These are phyloP conservation scores for Rhodosporidiobolus odoratus DNA, from an alignment of 768 basidiomycete genomes.

Conservation along the genomic window DNA sequence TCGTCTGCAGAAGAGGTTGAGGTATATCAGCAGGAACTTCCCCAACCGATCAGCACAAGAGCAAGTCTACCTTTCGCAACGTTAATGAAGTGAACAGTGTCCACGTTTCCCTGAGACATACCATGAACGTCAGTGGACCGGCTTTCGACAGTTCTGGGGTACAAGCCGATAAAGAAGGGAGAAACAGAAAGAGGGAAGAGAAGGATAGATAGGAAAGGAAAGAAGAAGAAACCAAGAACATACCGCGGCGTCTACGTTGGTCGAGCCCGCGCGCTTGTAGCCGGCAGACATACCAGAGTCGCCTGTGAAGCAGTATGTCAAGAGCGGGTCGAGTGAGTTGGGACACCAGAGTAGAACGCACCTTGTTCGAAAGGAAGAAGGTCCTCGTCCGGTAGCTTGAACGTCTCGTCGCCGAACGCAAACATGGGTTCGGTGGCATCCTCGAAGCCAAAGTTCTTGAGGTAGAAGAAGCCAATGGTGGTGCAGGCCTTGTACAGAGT, in stretches of 20 bases:
- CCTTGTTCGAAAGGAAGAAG: constrained; percentile 59
- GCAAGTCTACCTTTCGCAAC: constrained; percentile 1
- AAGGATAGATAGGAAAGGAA: background rate
- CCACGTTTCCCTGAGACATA: constrained; percentile 50
- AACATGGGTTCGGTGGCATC: constrained; percentile 56
- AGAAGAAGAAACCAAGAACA: background rate
- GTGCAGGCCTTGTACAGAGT: constrained; percentile 59
- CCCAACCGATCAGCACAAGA: background rate
- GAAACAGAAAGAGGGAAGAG: background rate
- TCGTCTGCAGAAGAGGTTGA: constrained; percentile 54
- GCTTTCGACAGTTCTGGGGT: too few relatives aligned
- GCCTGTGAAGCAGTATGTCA: constrained; percentile 56
- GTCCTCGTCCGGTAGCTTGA: constrained; percentile 56
- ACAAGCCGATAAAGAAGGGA: too few relatives aligned
- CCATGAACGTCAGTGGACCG: background rate
- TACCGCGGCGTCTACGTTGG: constrained; percentile 44
- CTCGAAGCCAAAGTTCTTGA: constrained; percentile 9
- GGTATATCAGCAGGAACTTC: background rate
- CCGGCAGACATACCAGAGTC: constrained; percentile 58
- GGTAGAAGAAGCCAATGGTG: constrained; percentile 63
- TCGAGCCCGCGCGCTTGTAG: constrained; percentile 49
- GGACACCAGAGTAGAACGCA: constrained; percentile 39
- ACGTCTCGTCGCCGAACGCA: constrained; percentile 55
- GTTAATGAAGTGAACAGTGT: constrained; percentile 59
- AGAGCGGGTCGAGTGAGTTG: background rate